Percentiles rank a stretch among this genome's conserved stretches.
Evolutionary conservation across 139 green algal genomes (phyloP).

Genomic region (Raphidocelis subcapitata): DNA sequence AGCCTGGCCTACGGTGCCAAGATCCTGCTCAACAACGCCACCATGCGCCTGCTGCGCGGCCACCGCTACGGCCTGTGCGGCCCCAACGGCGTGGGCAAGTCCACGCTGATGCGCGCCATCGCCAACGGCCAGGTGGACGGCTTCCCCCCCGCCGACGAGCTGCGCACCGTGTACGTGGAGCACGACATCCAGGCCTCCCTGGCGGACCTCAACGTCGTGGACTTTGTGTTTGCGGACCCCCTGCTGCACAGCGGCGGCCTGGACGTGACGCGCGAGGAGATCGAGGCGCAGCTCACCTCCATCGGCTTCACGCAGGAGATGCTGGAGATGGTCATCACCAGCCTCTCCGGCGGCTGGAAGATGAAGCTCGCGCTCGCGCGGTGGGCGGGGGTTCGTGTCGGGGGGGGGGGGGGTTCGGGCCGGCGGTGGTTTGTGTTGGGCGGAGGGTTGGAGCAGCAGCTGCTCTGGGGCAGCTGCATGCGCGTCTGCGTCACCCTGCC

Average conservation of each 20-base stretch:
- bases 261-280: too few species aligned
- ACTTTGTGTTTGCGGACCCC: constrained; percentile 59
- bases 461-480: too few species aligned
- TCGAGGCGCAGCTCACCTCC: too few species aligned
- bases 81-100: constrained; percentile 81
- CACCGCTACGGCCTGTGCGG: constrained; percentile 85
- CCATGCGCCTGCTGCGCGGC: constrained; percentile 59
- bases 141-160: constrained; percentile 77
- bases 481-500: too few species aligned
- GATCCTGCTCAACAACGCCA: constrained; percentile 84
- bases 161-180: constrained; percentile 85
- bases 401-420: too few species aligned
- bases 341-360: constrained; percentile 85
- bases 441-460: too few species aligned
- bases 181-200: constrained; percentile 74
- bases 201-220: constrained; percentile 52
- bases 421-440: too few species aligned
- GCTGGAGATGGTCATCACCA: too few species aligned
- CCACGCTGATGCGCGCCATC: constrained; percentile 92
- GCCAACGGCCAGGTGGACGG: constrained; percentile 84
- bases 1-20: constrained; percentile 84
- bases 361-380: constrained; percentile 79
- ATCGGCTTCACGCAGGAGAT: too few species aligned
- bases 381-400: too few species aligned
- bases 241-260: too few species aligned